Evolutionary conservation across 352 stramenopile species (phyloP).

Genomic region (Peronospora belbahrii): DNA sequence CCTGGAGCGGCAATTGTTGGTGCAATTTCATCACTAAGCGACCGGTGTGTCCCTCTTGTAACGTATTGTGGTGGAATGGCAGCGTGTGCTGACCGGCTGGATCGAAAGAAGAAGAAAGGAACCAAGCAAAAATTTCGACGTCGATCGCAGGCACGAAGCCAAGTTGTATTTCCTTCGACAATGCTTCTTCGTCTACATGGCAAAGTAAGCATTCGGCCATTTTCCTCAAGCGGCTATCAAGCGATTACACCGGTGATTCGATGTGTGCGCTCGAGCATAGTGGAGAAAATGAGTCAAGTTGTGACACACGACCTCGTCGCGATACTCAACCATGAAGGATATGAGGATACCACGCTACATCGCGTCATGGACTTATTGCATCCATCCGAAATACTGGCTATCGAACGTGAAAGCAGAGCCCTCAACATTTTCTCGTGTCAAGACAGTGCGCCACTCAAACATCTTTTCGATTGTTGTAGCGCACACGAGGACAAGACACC

Average conservation of each 20-base stretch:
- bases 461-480: constrained; percentile 4
- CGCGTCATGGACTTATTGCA: constrained; percentile 23
- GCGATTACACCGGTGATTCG: constrained; percentile 39
- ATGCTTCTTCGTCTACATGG: constrained; percentile 36
- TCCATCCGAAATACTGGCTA: constrained; percentile 10
- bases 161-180: constrained; percentile 35
- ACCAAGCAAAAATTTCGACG: constrained; percentile 4
- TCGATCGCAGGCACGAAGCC: constrained; percentile 1
- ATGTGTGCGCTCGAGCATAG: constrained; percentile 14
- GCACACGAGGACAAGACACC: not conserved
- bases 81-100: not conserved
- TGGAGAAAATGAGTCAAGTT: constrained; percentile 4
- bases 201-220: constrained; percentile 25
- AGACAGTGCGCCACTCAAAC: constrained; percentile 13
- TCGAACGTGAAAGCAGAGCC: constrained; percentile 14
- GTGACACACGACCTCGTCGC: constrained; percentile 22
- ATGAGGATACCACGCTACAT: not conserved
- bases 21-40: constrained; percentile 30
- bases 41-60: constrained; percentile 32
- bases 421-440: constrained; percentile 33
- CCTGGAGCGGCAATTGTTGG: constrained; percentile 33
- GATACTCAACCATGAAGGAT: not conserved
- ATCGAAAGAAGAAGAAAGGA: constrained; percentile 5
- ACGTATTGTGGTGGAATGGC: constrained; percentile 7
- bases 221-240: constrained; percentile 39